Conservation (phyloP, 75 land plant genomes). For the Picea sitchensis region DNA sequence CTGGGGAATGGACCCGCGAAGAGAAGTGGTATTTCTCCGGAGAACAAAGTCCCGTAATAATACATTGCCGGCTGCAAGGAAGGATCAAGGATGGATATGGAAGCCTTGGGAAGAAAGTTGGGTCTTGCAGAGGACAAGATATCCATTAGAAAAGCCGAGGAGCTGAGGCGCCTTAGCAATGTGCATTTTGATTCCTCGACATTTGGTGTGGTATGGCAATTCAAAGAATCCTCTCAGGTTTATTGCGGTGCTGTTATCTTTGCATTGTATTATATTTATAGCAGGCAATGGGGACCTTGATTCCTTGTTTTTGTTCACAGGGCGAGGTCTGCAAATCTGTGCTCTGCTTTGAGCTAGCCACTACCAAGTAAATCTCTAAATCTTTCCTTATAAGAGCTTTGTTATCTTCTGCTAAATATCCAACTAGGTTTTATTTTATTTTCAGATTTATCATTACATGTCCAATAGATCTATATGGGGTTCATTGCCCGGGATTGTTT, state of each 20-base stretch:
- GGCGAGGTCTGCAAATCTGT: constrained; percentile 92
- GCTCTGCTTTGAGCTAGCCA: constrained; percentile 87
- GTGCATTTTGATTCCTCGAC: constrained; percentile 81
- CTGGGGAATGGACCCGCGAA: no score
- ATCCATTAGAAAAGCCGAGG: constrained; percentile 64
- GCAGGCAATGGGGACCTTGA: no score
- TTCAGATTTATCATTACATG: no score
- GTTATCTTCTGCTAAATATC: no score
- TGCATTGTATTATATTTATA: no score
- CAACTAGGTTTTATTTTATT: no score
- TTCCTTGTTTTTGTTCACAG: constrained; percentile 21
- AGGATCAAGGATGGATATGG: constrained; percentile 46
- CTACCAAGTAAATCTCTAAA: constrained; percentile 43
- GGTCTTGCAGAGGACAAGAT: constrained; percentile 26
- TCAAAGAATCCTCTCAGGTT: not conserved
- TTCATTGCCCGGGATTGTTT: no score
- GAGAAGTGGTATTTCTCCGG: no score
- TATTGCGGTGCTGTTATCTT: not conserved
- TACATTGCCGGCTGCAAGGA: no score
- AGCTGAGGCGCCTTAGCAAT: constrained; percentile 80
- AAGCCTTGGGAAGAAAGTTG: constrained; percentile 40
- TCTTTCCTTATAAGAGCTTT: no score
- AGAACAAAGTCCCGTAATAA: no score
- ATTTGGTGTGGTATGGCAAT: constrained; percentile 71
- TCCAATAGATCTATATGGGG: no score